Base-by-base conservation (phyloP, 768 basidiomycete genomes). In the Russula lepida region DNA sequence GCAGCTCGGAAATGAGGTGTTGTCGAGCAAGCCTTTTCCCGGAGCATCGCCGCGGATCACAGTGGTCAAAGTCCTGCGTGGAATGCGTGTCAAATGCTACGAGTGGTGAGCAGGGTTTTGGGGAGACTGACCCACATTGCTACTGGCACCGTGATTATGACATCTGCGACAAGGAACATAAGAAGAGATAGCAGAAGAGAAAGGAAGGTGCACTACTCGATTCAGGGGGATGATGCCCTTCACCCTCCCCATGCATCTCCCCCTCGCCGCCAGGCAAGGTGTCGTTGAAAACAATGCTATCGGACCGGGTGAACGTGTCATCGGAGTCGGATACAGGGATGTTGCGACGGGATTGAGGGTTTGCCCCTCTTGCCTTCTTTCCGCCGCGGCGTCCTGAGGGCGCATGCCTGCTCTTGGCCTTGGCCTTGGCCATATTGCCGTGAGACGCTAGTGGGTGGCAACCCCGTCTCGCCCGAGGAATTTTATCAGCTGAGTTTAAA, bases 51-150 rank as follows among this genome's bases (percentile, higher is more conserved):
- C 86, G 85, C 0, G 95, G 95, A 71, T 99, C 95, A 70, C 97
- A 99, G 71, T 99, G 97, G 71, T 90, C 88, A 74, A 99, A 98
- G 71, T 99, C 95, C 94, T 95, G 58, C 11, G 28, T 9, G 32
- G 21, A 62, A 23, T 54, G 37, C 17, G 12, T 19, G 47, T 54
- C 27, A 11, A 15, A 43, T 15, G 13, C 13, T 12, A 19, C 32
- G 21, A 32, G 2, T 7, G 25, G 23, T 28, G 33, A n/a, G 0
- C 12, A 23, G 12, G 6, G 51, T 21, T 6, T 6, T 13, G 49
- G 49, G 17, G 46, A 46, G 49, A 78, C 93, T 73, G 59, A 88
- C 93, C 95, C 95, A 98, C 95, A 98, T 98, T 37, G 92, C 94
- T 4, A 97, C 86, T 2, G 92, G 92, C 12, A 97, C 83, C 21